phyloP scores from a whole-genome alignment of 768 basidiomycete genomes.

The Mycena galopus region DNA sequence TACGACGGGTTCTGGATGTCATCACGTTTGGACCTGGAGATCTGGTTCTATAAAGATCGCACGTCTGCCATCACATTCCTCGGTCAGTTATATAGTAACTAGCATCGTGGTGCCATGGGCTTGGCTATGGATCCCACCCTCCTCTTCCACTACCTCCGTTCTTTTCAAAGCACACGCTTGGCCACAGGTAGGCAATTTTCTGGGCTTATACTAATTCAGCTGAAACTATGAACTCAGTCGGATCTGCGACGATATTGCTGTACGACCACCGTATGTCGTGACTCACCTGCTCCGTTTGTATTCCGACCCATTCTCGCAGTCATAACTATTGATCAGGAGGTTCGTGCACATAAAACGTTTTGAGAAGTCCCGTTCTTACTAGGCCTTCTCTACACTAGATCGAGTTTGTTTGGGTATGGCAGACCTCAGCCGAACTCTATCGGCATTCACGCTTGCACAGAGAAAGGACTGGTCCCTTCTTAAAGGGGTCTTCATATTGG shows the following conservation, averaged over 20 bases:
- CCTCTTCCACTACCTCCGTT: not conserved
- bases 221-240: not conserved
- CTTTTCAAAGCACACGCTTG: conserved; percentile 21
- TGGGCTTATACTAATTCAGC: not conserved
- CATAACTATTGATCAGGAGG: conserved; percentile 25
- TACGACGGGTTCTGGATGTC: not conserved
- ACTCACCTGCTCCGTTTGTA: not conserved
- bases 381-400: not conserved
- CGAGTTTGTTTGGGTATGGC: conserved; percentile 16
- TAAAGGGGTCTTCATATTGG: conserved; percentile 45
- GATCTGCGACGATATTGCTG: conserved; percentile 7
- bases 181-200: conserved; percentile 8
- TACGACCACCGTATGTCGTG: conserved; percentile 17
- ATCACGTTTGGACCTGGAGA: not conserved
- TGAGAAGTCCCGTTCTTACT: not conserved
- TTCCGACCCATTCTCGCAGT: not conserved
- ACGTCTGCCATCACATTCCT: conserved; percentile 7
- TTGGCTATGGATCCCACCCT: not conserved
- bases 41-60: not conserved
- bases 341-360: not conserved
- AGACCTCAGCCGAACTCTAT: not conserved
- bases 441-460: conserved; percentile 12
- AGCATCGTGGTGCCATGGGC: not conserved
- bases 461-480: conserved; percentile 46
- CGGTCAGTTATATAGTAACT: conserved; percentile 12